Percentiles rank a stretch among this genome's conserved stretches.
Conservation (phyloP, 176 grass and related monocot genomes). For the Paspalum notatum region DNA sequence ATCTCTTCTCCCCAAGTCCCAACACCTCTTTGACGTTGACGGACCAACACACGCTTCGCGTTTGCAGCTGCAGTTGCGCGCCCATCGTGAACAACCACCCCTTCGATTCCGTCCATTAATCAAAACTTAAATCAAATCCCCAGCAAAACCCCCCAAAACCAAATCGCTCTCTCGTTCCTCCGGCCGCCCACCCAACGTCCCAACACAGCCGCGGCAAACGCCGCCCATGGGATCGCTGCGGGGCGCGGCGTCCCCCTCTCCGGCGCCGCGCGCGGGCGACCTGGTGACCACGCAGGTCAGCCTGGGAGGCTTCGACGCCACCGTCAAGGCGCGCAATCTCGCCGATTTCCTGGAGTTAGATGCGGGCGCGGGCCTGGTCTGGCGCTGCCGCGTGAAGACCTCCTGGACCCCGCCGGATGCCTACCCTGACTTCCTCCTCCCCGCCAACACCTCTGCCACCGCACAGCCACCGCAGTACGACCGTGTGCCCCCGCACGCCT, state of each 20-base stretch:
- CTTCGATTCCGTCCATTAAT: too few species aligned
- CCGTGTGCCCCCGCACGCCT: constrained; percentile 75
- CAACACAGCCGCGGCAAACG: background rate
- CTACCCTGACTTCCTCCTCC: constrained; percentile 53
- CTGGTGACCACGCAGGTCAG: constrained; percentile 68
- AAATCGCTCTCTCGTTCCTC: background rate
- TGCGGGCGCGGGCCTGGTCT: constrained; percentile 68
- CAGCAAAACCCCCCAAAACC: background rate
- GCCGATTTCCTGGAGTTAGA: constrained; percentile 63
- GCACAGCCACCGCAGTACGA: constrained; percentile 39
- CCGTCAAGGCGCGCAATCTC: constrained; percentile 53
- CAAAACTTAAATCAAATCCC: background rate
- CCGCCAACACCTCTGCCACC: background rate
- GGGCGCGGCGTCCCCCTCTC: background rate
- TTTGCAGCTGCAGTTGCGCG: too few species aligned
- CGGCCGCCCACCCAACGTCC: constrained; percentile 17
- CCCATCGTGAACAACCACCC: too few species aligned
- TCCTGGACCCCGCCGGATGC: constrained; percentile 78
- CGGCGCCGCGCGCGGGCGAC: constrained; percentile 25
- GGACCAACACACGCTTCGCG: too few species aligned
- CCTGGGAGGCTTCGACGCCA: constrained; percentile 66
- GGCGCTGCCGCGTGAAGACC: constrained; percentile 90
- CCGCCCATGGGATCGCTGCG: constrained; percentile 27
- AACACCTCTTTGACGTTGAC: too few species aligned
- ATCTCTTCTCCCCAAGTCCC: too few species aligned